A percentile compares a stretch with the other conserved stretches of the same genome.
phyloP scores from a whole-genome alignment of 805 yeast genomes.

The Jamesozyma lodderae region DNA sequence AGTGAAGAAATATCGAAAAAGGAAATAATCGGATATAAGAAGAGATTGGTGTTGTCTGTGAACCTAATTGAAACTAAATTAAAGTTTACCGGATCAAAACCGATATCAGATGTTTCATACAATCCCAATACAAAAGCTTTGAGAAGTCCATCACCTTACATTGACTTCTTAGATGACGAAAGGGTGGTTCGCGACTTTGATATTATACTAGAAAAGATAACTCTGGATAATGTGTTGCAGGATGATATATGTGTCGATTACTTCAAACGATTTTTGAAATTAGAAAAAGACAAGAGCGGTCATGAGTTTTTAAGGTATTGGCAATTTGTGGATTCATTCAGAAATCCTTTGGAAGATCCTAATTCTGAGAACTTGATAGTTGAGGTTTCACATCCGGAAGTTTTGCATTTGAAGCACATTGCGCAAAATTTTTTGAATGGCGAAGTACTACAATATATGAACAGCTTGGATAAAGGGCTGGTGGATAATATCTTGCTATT shows the following conservation, averaged over 20 bases:
- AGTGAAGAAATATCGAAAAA: slow-evolving; percentile 2
- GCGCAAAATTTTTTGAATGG: slow-evolving; percentile 10
- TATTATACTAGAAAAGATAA: slow-evolving; percentile 10
- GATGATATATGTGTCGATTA: slow-evolving; percentile 11
- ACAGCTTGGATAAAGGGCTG: slow-evolving; percentile 13
- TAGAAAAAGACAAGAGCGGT: slow-evolving; percentile 7
- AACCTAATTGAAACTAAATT: slow-evolving; percentile 23
- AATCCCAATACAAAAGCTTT: background rate
- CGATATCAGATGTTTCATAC: background rate
- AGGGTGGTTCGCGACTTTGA: slow-evolving; percentile 12
- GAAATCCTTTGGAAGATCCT: slow-evolving; percentile 56
- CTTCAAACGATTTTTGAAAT: slow-evolving; percentile 12
- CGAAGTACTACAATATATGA: slow-evolving; percentile 17
- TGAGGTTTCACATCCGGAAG: slow-evolving; percentile 13
- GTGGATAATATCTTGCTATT: slow-evolving; percentile 13
- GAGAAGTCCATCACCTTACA: background rate
- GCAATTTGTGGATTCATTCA: slow-evolving; percentile 56
- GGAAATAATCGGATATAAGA: slow-evolving; percentile 5
- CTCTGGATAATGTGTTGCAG: slow-evolving; percentile 13
- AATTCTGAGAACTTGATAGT: slow-evolving; percentile 26
- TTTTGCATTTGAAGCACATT: slow-evolving; percentile 23
- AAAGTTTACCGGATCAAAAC: slow-evolving; percentile 3
- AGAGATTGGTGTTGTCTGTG: slow-evolving; percentile 17
- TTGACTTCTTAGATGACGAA: slow-evolving; percentile 7
- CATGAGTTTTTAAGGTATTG: slow-evolving; percentile 46